A percentile compares a stretch with the other conserved stretches of the same genome.
Evolutionary conservation across 1,284 basidiomycete genomes (phyloP).

Genomic region (Phylloboletellus chloephorus): DNA sequence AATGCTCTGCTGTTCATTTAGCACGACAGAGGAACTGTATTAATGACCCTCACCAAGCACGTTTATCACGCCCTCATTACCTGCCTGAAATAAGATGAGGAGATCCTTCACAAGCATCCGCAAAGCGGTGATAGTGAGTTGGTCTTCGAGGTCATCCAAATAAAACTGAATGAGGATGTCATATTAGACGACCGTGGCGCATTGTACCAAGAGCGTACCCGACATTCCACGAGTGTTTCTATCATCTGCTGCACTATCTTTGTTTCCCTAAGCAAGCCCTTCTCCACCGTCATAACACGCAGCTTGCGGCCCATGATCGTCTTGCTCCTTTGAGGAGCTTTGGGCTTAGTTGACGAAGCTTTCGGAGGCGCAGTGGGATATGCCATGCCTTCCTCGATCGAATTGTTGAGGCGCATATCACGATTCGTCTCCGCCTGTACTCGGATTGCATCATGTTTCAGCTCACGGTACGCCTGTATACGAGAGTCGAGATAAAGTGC

Average conservation of each 20-base stretch:
- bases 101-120: constrained; percentile 97
- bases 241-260: constrained; percentile 87
- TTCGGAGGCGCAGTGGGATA: constrained; percentile 30
- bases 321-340: constrained; percentile 55
- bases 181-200: background rate
- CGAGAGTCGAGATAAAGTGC: constrained; percentile 86
- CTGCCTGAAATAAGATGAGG: constrained; percentile 91
- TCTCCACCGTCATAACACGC: constrained; percentile 90
- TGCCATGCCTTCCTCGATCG: constrained; percentile 51
- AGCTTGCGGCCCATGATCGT: constrained; percentile 80
- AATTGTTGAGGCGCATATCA: constrained; percentile 62
- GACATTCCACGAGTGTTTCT: constrained; percentile 81
- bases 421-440: constrained; percentile 89
- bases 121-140: constrained; percentile 84
- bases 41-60: constrained; percentile 60
- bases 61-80: constrained; percentile 98
- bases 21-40: constrained; percentile 1
- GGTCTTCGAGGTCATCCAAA: constrained; percentile 88
- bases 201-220: constrained; percentile 44
- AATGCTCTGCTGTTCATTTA: constrained; percentile 68
- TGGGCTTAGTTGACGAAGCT: constrained; percentile 27
- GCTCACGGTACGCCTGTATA: constrained; percentile 84
- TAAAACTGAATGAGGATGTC: constrained; percentile 64
- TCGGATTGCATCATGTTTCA: constrained; percentile 90
- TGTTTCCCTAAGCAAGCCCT: constrained; percentile 90